Evolutionary conservation across 192 early-diverging fungal genomes (phyloP), one percentile per base, ranked within the genome.

Genomic region (Cetraspora pellucida): DNA sequence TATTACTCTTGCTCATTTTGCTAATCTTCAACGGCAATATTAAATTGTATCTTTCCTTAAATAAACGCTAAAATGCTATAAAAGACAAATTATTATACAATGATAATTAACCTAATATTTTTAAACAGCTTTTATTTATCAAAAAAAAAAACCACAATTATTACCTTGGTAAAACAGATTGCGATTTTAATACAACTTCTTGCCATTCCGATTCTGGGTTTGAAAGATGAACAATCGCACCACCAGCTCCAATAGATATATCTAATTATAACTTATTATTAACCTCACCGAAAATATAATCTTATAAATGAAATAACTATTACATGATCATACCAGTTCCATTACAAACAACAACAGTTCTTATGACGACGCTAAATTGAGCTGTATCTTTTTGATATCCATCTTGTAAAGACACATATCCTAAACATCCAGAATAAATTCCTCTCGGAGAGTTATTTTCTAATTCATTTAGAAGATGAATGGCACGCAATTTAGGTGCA

Each of bases 211-310:
- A 90, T n/a, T 87, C 82, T 0, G 95, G 88, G 78, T 95, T 89
- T 0, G 94, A 96, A 46, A 97, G 81, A n/a, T 90, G 89, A 0
- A 95, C 94, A 64, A 98, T 91, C 1, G 97, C 97, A 44, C 97
- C 97, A 54, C 97, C 97, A 2, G 94, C 96, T 9, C 97, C 96
- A 28, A 97, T 87, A 16, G 92, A 88, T 7, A 96, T 60, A 25
- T 90, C 87, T 78, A 84, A 70, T 46, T 71, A 43, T 17, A 64
- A 21, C 44, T 28, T 0, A 57, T 59, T 28, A 23, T 43, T 68
- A 46, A 44, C 0, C 46, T 74, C 17, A 63, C 8, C 10, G 2
- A 60, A 31, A 43, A 30, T 67, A 44, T 13, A 19, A 28, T 74
- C 2, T 28, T 10, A 37, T 31, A 28, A 25, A 28, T 13, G 4